phyloP scores from a whole-genome alignment of 768 basidiomycete genomes.

The Mycena rosella region DNA sequence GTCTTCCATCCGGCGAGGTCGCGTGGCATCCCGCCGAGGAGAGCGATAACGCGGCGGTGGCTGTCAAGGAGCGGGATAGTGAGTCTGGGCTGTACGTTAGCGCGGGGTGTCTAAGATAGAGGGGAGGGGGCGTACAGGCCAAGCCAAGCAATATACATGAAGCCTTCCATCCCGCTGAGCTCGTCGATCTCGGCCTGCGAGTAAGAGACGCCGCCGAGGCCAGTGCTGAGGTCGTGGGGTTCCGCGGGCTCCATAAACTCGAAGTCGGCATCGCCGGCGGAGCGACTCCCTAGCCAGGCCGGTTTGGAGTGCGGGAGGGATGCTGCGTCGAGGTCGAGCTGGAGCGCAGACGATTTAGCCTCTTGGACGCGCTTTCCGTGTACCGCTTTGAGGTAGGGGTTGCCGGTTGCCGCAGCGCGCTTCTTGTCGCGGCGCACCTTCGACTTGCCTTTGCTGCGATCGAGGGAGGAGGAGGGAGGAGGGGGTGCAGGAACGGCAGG shows the following conservation, averaged over 20 bases:
- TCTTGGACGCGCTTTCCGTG: background rate
- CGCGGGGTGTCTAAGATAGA: background rate
- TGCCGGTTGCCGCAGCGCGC: too few species aligned
- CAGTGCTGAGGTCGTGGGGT: background rate
- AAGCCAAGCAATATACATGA: constrained; percentile 21
- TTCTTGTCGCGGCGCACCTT: too few species aligned
- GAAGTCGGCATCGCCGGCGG: background rate
- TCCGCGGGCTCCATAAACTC: background rate
- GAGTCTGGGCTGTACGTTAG: background rate
- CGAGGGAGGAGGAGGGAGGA: too few species aligned
- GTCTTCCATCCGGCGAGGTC: background rate
- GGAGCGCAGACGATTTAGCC: background rate
- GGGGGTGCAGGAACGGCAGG: too few species aligned
- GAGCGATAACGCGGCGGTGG: background rate
- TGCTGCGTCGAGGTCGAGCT: background rate
- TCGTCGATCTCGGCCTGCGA: constrained; percentile 2
- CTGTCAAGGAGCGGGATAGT: constrained; percentile 23
- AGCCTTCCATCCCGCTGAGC: constrained; percentile 1
- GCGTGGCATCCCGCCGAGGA: constrained; percentile 22
- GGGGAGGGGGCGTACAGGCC: constrained; percentile 9
- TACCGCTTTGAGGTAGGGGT: background rate
- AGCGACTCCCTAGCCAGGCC: constrained; percentile 22
- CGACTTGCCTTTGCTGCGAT: too few species aligned
- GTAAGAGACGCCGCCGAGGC: background rate
- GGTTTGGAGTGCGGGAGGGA: constrained; percentile 19